Percentiles rank a stretch among this genome's conserved stretches.
phyloP scores from a whole-genome alignment of 2,329 filamentous ascomycete species.

The Fusarium poae region DNA sequence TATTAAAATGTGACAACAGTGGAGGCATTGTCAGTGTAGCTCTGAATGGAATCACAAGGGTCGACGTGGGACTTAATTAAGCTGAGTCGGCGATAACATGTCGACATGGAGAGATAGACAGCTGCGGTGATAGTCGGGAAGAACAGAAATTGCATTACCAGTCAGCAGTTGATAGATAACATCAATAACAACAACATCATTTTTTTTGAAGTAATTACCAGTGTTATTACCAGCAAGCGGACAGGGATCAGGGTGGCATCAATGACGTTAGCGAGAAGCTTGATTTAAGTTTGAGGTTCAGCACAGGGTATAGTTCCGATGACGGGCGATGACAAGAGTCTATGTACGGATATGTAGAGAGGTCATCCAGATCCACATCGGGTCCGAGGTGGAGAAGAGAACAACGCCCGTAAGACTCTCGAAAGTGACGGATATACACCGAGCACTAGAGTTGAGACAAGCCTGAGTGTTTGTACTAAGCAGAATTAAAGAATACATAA shows the following conservation, averaged over 20 bases:
- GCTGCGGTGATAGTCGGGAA: constrained; percentile 28
- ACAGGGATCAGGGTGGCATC: constrained; percentile 24
- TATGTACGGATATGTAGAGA: too few species aligned
- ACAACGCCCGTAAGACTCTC: background rate
- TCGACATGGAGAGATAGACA: background rate
- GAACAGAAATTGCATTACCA: constrained; percentile 33
- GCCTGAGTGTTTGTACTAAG: background rate
- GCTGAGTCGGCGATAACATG: background rate
- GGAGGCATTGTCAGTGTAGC: constrained; percentile 47
- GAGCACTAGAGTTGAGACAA: background rate
- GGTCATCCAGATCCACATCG: constrained; percentile 26
- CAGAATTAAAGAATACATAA: background rate
- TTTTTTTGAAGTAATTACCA: constrained; percentile 25
- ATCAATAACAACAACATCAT: constrained; percentile 42
- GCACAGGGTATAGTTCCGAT: constrained; percentile 42
- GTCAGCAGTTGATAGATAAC: constrained; percentile 24
- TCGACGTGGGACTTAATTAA: constrained; percentile 56
- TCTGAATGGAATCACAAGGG: constrained; percentile 53
- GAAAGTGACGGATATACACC: background rate
- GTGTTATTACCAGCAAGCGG: constrained; percentile 40
- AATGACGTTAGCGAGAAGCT: constrained; percentile 41
- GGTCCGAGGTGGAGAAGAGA: constrained; percentile 28
- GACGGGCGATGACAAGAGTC: constrained; percentile 33
- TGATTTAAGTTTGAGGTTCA: constrained; percentile 31
- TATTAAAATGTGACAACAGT: constrained; percentile 34